A percentile compares a stretch with the other conserved stretches of the same genome.
Conservation (phyloP, 106 monocot species). For the Dactylorhiza incarnata region DNA sequence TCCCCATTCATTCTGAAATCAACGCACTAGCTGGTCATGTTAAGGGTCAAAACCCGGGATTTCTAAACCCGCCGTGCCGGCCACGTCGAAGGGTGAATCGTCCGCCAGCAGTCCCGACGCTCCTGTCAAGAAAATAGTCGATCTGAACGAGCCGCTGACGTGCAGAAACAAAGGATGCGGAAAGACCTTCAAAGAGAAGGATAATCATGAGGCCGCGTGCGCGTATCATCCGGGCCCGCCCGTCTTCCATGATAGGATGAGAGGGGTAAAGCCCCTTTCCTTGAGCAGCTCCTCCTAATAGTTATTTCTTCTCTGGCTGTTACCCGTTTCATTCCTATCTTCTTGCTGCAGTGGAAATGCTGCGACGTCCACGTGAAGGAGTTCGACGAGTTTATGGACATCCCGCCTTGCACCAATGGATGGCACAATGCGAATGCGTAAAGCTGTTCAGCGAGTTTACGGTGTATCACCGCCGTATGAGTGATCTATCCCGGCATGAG, state of each 20-base stretch:
- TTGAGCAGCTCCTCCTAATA: background rate
- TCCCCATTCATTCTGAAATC: background rate
- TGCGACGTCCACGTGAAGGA: slow-evolving; percentile 90
- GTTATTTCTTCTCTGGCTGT: background rate
- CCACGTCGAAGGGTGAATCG: slow-evolving; percentile 7
- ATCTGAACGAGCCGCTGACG: slow-evolving; percentile 50
- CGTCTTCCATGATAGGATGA: slow-evolving; percentile 83
- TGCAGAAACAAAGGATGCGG: slow-evolving; percentile 97
- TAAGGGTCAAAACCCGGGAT: slow-evolving; percentile 60
- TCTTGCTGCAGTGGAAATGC: slow-evolving; percentile 87
- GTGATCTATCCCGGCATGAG: too few relatives aligned
- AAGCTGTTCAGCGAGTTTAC: too few relatives aligned
- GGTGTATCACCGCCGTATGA: too few relatives aligned
- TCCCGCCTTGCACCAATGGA: slow-evolving; percentile 91
- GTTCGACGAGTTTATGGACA: slow-evolving; percentile 90
- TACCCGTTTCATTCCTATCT: background rate
- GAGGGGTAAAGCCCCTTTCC: slow-evolving; percentile 55
- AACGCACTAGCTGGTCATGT: background rate
- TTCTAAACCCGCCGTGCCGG: slow-evolving; percentile 23
- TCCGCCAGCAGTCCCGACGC: slow-evolving; percentile 10
- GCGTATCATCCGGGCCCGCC: slow-evolving; percentile 89
- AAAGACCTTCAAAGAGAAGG: slow-evolving; percentile 86
- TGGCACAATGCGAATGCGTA: slow-evolving; percentile 84
- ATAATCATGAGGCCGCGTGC: slow-evolving; percentile 91
- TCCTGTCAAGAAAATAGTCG: slow-evolving; percentile 55